Base-by-base conservation (phyloP, 2,329 filamentous ascomycete species). In the Fusarium duplospermum region DNA sequence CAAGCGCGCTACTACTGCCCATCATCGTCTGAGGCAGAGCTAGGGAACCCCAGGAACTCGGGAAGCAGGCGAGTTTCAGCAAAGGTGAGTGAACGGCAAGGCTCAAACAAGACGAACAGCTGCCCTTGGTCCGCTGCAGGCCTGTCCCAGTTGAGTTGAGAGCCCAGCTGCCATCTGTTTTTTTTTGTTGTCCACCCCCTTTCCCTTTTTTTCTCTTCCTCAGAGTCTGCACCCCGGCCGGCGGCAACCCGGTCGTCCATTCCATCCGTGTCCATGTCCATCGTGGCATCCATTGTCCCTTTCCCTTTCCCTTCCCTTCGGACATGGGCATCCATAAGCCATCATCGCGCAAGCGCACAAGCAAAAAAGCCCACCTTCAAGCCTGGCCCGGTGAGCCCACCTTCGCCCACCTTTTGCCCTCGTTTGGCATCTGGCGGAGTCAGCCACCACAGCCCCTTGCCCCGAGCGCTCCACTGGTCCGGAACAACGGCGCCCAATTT, bases 401-500 rank as follows among this genome's bases (percentile, higher is more conserved):
- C 71, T 73, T 71, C 27, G 63, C 68, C 72, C 69, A 73, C 70
- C 71, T 70, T 66, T 66, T 67, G 67, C 45, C 74, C 75, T 61
- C 67, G 58, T 72, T 74, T 69, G 71, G 67, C 36, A 68, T 67
- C 64, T 65, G 64, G 69, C 62, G 50, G 47, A 47, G 52, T 47
- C 59, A 66, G 27, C 52, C 50, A 61, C 31, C 47, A 54, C 62
- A 61, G 64, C 72, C 76, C 76, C 67, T 77, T 78, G 64, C 72
- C 73, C 76, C 76, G 75, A 78, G 64, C 68, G 67, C 76, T 78
- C 76, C 76, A 77, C 73, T 77, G 69, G 73, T 70, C 76, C 76
- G 76, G 76, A 74, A 73, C 67, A 69, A 71, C 73, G 64, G 69
- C 56, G 71, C 73, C 69, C 75, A 70, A 76, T 77, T 76, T 73